Evolutionary conservation across 768 basidiomycete species (phyloP).

Genomic region (Asterophora lycoperdoides): DNA sequence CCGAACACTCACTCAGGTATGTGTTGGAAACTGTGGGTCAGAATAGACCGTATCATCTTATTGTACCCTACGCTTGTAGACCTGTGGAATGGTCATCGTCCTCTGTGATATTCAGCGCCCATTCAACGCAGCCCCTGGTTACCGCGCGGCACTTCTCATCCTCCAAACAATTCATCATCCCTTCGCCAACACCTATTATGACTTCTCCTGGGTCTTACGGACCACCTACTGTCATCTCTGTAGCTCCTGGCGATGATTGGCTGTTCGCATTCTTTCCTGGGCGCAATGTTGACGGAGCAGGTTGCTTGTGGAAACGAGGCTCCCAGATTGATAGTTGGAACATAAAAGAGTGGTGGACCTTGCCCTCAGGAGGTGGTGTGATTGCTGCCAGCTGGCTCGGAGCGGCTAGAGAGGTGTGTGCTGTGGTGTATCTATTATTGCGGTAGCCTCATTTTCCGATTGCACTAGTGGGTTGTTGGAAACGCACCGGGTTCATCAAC

Average conservation of each 20-base stretch:
- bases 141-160: conserved; percentile 67
- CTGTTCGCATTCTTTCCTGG: conserved; percentile 76
- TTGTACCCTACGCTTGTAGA: conserved; percentile 30
- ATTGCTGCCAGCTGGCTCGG: conserved; percentile 63
- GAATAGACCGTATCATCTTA: not conserved
- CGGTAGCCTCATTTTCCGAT: not conserved
- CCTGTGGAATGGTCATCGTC: conserved; percentile 69
- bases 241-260: conserved; percentile 56
- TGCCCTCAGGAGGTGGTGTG: conserved; percentile 49
- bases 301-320: conserved; percentile 63
- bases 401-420: conserved; percentile 49
- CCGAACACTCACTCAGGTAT: conserved; percentile 54
- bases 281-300: conserved; percentile 49
- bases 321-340: conserved; percentile 59
- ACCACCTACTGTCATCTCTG: conserved; percentile 59
- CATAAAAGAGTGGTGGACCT: conserved; percentile 52
- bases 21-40: conserved; percentile 6
- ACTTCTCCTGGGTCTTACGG: conserved; percentile 46
- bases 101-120: conserved; percentile 66
- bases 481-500: conserved; percentile 37
- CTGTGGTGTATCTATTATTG: not conserved
- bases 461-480: conserved; percentile 49
- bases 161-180: conserved; percentile 57
- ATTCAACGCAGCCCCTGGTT: conserved; percentile 57
- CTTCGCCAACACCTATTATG: conserved; percentile 48